Evolutionary conservation across 2,329 filamentous ascomycete genomes (phyloP).

Genomic region (Nemania serpens): DNA sequence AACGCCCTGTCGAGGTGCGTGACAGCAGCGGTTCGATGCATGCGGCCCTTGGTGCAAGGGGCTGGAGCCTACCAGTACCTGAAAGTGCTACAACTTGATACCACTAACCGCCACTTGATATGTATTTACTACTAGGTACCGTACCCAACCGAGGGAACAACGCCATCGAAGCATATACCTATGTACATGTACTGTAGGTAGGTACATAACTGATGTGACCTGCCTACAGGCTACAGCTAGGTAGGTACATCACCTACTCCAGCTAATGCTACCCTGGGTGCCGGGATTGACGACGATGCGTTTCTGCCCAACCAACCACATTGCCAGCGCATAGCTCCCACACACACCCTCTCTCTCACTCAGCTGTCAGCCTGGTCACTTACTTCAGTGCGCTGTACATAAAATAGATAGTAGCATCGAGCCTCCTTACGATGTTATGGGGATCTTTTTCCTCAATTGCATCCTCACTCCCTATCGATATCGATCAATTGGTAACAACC

Average conservation of each 20-base stretch:
- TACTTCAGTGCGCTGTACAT: constrained; percentile 5
- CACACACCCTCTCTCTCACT: constrained; percentile 23
- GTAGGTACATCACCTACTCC: too few species aligned
- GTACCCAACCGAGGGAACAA: too few species aligned
- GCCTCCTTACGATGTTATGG: constrained; percentile 12
- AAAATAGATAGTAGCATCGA: background rate
- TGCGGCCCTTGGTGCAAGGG: background rate
- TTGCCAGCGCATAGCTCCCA: constrained; percentile 42
- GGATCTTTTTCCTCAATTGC: constrained; percentile 18
- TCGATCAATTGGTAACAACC: constrained; percentile 8
- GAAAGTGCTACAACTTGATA: too few species aligned
- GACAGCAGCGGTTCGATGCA: constrained; percentile 12
- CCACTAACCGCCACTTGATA: too few species aligned
- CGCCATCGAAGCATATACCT: too few species aligned
- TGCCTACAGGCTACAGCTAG: background rate
- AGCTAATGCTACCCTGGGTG: too few species aligned
- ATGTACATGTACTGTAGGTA: too few species aligned
- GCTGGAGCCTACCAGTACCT: too few species aligned
- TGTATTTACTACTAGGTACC: too few species aligned
- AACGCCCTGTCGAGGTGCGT: constrained; percentile 2
- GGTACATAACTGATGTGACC: too few species aligned
- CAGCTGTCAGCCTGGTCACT: constrained; percentile 30
- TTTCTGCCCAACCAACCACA: constrained; percentile 40
- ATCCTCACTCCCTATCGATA: constrained; percentile 14
- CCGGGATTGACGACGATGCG: constrained; percentile 26